Conservation (phyloP, 2,329 filamentous ascomycete species). For the Dactylonectria estremocensis region DNA sequence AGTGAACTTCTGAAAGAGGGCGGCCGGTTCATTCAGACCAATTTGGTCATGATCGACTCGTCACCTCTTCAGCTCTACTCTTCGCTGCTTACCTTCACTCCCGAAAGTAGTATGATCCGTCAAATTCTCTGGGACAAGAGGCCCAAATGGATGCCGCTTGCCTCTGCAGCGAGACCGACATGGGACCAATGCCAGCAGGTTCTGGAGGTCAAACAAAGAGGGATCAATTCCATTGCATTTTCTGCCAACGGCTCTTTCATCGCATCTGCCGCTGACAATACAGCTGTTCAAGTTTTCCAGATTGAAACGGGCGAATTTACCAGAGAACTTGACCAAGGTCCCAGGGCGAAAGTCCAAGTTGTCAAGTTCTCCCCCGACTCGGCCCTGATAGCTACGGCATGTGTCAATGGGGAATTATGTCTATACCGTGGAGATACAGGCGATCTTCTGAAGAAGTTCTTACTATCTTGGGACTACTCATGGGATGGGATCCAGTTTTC, state of each 20-base stretch:
- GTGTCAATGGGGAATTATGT: neutral
- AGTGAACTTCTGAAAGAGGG: neutral
- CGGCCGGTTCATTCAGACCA: conserved; percentile 1
- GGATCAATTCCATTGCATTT: neutral
- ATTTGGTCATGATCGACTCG: neutral
- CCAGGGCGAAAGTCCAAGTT: no score
- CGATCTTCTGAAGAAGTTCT: neutral
- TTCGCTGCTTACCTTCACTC: conserved; percentile 1
- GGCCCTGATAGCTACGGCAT: neutral
- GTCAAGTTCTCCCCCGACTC: conserved; percentile 11
- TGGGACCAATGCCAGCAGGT: conserved; percentile 10
- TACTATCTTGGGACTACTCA: neutral
- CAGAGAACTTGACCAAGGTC: neutral
- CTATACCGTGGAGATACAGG: neutral
- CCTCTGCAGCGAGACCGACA: neutral
- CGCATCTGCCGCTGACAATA: neutral
- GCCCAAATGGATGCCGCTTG: neutral
- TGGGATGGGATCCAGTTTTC: conserved; percentile 4
- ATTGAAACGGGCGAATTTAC: conserved; percentile 13
- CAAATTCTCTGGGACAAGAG: neutral
- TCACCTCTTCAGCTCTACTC: conserved; percentile 17
- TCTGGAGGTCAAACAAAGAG: conserved; percentile 10
- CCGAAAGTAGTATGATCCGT: conserved; percentile 5
- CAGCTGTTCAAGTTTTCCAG: conserved; percentile 9
- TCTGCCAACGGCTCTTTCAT: conserved; percentile 5